A percentile compares a stretch with the other conserved stretches of the same genome.
These are phyloP conservation scores for Sarocladium strictum DNA, from an alignment of 2,329 filamentous ascomycete genomes.

Conservation along the genomic window DNA sequence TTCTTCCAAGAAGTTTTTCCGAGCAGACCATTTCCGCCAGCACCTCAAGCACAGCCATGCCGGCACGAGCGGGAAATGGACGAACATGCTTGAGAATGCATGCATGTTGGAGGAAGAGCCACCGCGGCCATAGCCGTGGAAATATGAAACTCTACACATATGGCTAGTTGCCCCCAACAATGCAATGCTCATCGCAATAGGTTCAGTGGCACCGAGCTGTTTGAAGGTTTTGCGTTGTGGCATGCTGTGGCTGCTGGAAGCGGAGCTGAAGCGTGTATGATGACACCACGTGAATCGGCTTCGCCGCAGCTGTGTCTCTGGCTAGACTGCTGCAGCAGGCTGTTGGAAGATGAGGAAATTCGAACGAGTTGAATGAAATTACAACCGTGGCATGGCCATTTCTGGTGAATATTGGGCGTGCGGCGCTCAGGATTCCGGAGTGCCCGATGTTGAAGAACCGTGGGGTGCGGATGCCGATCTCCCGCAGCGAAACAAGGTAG, in stretches of 20 bases:
- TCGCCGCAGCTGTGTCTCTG: neutral
- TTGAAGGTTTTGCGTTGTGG: neutral
- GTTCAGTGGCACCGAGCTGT: neutral
- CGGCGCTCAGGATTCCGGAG: neutral
- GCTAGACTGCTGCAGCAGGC: neutral
- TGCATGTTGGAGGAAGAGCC: constrained; percentile 89
- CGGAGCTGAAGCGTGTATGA: no score
- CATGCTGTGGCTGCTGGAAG: neutral
- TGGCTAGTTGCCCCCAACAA: no score
- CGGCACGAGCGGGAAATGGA: constrained; percentile 97
- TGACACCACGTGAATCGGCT: neutral
- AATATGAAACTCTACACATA: neutral
- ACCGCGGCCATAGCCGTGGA: constrained; percentile 31
- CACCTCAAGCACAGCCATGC: constrained; percentile 97
- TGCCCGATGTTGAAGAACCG: constrained; percentile 2
- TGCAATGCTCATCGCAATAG: neutral
- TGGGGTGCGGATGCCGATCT: neutral
- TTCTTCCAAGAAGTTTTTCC: constrained; percentile 95
- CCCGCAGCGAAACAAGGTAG: neutral
- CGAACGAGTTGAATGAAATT: neutral
- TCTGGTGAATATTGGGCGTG: neutral
- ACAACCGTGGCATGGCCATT: neutral
- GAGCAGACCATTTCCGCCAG: constrained; percentile 95
- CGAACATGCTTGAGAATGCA: constrained; percentile 92
- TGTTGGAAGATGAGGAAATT: neutral